Base-by-base conservation (phyloP, 2,329 filamentous ascomycete species). In the Penicillium sp. region DNA sequence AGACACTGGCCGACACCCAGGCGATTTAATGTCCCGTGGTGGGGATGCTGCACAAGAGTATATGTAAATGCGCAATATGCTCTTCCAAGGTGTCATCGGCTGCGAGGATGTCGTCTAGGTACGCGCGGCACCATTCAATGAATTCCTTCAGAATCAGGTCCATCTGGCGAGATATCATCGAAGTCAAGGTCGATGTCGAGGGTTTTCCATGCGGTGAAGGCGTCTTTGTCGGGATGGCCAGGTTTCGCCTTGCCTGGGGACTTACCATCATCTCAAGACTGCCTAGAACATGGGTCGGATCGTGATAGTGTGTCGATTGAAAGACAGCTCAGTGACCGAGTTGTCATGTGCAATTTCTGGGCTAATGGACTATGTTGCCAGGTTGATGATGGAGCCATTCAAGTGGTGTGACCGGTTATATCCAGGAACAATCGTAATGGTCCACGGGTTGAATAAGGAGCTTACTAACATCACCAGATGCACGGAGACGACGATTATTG, bases 321-420 rank as follows among this genome's bases (percentile, higher is more conserved):
- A 63, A 70, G 67, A 54, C 70, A 69, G 48, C 64, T 83, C n/a
- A 76, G 77, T 16, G 76, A 80, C 56, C 79, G 80, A 55, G 78
- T 83, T 19, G 74, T 70, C 38, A 82, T 83, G 79, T 83, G 80
- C 61, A 83, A 82, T 53, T 83, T 80, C 57, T 83, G 76, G 70
- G 79, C 77, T 1, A 82, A 82, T 53, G 64, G 79, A 23, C 59
- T 83, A 25, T 80, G 75, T 36, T 78, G 74, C 8, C 70, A 82
- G 54, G 77, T 79, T 2, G 79, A 79, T 2, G 80, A 83, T 54
- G 68, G 74, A 19, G 79, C 79, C 2, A 83, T 83, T 18, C 79
- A 83, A n/a, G n/a, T n/a, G 65, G 74, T 65, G 48, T 36, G 46
- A 52, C 21, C 30, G 4, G 9, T 1, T n/a, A 14, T n/a, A 27